These are phyloP conservation scores for Fagus crenata DNA, from an alignment of 306 rosid genomes.

Conservation along the genomic window DNA sequence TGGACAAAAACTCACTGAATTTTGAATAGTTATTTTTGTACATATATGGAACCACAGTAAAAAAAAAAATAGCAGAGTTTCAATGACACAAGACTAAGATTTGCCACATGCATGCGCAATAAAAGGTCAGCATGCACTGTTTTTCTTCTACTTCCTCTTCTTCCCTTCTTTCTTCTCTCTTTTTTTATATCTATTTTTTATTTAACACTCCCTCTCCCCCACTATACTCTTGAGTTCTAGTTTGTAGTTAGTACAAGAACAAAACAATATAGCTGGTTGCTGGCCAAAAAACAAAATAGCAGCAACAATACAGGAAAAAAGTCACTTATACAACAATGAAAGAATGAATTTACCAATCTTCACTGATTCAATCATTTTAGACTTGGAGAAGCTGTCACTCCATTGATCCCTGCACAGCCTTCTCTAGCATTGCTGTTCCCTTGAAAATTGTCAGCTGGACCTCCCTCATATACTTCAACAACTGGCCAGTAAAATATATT, in stretches of 20 bases:
- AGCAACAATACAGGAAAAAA: constrained; percentile 27
- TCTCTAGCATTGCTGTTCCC: constrained; percentile 93
- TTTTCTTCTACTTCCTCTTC: constrained; percentile 29
- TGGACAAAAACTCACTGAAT: not conserved
- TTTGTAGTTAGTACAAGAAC: constrained; percentile 41
- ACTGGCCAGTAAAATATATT: constrained; percentile 42
- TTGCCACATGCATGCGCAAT: constrained; percentile 52
- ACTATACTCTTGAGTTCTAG: constrained; percentile 33
- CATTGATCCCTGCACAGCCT: constrained; percentile 50
- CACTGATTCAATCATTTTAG: not conserved
- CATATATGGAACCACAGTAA: constrained; percentile 5
- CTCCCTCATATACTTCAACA: constrained; percentile 71
- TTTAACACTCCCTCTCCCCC: not conserved
- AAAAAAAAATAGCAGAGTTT: not conserved
- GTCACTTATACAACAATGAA: constrained; percentile 38
- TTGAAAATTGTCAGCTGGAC: constrained; percentile 93
- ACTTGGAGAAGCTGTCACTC: constrained; percentile 34
- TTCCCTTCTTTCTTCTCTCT: constrained; percentile 24
- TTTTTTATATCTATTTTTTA: constrained; percentile 22
- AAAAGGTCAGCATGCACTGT: constrained; percentile 69
- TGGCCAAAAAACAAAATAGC: constrained; percentile 11
- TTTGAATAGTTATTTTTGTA: not conserved
- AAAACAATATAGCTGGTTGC: constrained; percentile 39
- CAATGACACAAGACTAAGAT: constrained; percentile 12
- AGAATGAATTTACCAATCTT: constrained; percentile 24